These are phyloP conservation scores for Ogataea trehalophila DNA, from an alignment of 805 yeast species.

Conservation along the genomic window DNA sequence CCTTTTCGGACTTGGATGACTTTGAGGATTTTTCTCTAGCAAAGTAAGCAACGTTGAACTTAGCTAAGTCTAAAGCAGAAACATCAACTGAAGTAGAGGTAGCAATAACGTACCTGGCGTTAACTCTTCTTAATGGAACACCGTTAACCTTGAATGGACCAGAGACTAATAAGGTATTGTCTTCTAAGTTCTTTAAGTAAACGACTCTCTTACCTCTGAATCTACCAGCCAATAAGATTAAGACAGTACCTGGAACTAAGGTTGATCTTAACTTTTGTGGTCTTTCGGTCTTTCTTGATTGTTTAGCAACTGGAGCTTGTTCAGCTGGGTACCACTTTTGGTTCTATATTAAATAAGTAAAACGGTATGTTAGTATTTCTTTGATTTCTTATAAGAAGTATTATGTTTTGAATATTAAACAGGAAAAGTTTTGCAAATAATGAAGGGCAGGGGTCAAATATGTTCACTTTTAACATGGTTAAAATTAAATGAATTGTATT, in stretches of 20 bases:
- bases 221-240: constrained; percentile 97
- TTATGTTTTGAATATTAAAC: neutral
- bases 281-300: constrained; percentile 83
- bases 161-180: constrained; percentile 93
- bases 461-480: too few relatives aligned
- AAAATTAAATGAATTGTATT: too few relatives aligned
- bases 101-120: constrained; percentile 97
- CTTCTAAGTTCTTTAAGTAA: constrained; percentile 93
- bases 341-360: constrained; percentile 33
- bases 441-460: too few relatives aligned
- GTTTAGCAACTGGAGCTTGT: constrained; percentile 81
- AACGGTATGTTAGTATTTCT: constrained; percentile 9
- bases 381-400: neutral
- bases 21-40: constrained; percentile 89
- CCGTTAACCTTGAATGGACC: constrained; percentile 99
- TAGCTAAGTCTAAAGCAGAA: constrained; percentile 75
- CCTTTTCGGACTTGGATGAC: constrained; percentile 84
- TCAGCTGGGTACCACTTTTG: constrained; percentile 94
- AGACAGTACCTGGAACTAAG: constrained; percentile 95
- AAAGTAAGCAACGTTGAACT: constrained; percentile 91
- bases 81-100: constrained; percentile 90
- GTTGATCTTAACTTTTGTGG: constrained; percentile 96
- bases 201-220: constrained; percentile 99
- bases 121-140: constrained; percentile 99
- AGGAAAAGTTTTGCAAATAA: neutral